Conservation (phyloP, 768 basidiomycete genomes). For the Kwoniella pini region DNA sequence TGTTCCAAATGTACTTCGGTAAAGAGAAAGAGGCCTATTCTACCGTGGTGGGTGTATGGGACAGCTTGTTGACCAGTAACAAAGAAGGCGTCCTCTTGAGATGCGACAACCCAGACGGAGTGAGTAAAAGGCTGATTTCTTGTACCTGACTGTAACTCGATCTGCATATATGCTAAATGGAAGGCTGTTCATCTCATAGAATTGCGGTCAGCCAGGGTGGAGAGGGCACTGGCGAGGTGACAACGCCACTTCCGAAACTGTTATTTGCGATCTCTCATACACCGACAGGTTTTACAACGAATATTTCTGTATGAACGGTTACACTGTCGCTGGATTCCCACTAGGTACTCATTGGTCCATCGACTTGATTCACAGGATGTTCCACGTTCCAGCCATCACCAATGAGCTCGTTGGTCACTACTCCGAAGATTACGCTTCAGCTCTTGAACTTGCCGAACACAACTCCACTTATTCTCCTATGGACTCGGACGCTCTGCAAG, state of each 20-base stretch:
- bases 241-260: constrained; percentile 53
- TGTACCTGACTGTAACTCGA: no score
- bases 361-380: constrained; percentile 52
- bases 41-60: constrained; percentile 41
- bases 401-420: constrained; percentile 43
- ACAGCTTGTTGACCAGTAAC: constrained; percentile 42
- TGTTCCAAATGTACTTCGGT: constrained; percentile 53
- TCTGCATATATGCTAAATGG: not conserved
- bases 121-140: constrained; percentile 9
- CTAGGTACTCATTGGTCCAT: constrained; percentile 44
- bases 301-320: constrained; percentile 45
- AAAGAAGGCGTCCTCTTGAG: constrained; percentile 50
- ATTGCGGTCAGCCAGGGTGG: constrained; percentile 48
- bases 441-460: constrained; percentile 44
- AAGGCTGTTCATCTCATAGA: constrained; percentile 12
- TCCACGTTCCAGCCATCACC: constrained; percentile 48
- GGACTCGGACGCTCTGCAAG: constrained; percentile 52
- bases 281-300: constrained; percentile 37
- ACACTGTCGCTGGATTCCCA: constrained; percentile 36
- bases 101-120: constrained; percentile 52
- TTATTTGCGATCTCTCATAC: constrained; percentile 52
- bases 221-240: constrained; percentile 53
- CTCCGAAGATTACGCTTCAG: constrained; percentile 39
- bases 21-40: constrained; percentile 21
- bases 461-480: constrained; percentile 41